Percentiles rank a stretch among this genome's conserved stretches.
Conservation (phyloP, 345 rosid species). For the Dimocarpus longan region DNA sequence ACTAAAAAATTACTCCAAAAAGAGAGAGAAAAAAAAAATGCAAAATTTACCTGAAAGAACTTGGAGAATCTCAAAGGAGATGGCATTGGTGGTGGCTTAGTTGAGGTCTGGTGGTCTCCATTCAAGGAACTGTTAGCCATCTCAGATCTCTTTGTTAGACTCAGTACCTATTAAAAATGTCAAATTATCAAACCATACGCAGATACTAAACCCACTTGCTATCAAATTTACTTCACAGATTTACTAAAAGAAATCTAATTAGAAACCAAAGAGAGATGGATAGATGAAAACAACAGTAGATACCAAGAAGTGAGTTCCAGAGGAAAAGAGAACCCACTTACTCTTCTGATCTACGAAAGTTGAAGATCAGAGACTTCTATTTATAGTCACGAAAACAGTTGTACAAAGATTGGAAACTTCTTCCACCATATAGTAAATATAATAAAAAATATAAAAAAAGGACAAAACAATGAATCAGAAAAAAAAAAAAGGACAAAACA, state of each 20-base stretch:
- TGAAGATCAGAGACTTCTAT: conserved; percentile 35
- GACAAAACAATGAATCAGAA: neutral
- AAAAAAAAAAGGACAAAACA: neutral
- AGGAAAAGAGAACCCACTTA: conserved; percentile 15
- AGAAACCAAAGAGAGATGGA: conserved; percentile 3
- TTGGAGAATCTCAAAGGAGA: conserved; percentile 89
- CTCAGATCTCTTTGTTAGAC: conserved; percentile 36
- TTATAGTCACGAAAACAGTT: conserved; percentile 36
- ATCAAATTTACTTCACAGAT: neutral
- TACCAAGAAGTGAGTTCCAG: conserved; percentile 16
- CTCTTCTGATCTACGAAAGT: conserved; percentile 28
- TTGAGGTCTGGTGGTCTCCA: conserved; percentile 52
- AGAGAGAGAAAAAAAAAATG: neutral
- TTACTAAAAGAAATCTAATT: conserved; percentile 1
- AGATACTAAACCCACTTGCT: neutral
- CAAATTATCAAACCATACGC: neutral
- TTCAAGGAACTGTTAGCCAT: conserved; percentile 57
- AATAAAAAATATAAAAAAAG: neutral
- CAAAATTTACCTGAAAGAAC: conserved; percentile 67
- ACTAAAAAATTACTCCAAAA: neutral
- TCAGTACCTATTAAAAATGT: conserved; percentile 1
- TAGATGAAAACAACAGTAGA: neutral
- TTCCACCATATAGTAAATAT: conserved; percentile 29
- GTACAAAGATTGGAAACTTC: conserved; percentile 28
- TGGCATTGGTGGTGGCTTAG: conserved; percentile 86